These are phyloP conservation scores for Stropharia rugosoannulata DNA, from an alignment of 768 basidiomycete species.

Conservation along the genomic window DNA sequence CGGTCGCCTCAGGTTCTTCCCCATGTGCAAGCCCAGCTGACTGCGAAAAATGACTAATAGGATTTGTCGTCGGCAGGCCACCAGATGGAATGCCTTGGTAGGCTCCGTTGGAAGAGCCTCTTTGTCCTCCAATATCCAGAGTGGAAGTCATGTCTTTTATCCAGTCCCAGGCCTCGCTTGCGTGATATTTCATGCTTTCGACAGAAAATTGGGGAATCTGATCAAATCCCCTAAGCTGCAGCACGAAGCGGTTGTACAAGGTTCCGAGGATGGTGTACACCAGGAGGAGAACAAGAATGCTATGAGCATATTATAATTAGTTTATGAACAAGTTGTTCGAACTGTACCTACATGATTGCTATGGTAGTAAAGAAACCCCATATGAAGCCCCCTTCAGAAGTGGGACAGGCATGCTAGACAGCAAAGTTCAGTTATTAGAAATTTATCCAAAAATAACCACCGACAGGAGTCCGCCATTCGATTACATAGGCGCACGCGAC, in stretches of 20 bases:
- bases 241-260: slow-evolving; percentile 77
- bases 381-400: slow-evolving; percentile 49
- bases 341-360: slow-evolving; percentile 53
- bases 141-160: slow-evolving; percentile 32
- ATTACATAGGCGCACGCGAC: slow-evolving; percentile 75
- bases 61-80: slow-evolving; percentile 28
- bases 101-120: slow-evolving; percentile 5
- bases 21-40: slow-evolving; percentile 17
- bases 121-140: slow-evolving; percentile 21
- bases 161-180: slow-evolving; percentile 42
- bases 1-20: slow-evolving; percentile 18
- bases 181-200: slow-evolving; percentile 51
- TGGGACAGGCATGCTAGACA: slow-evolving; percentile 69
- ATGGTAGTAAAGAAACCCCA: slow-evolving; percentile 56
- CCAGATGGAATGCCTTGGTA: slow-evolving; percentile 18
- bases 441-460: slow-evolving; percentile 17
- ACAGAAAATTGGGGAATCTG: slow-evolving; percentile 67
- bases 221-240: slow-evolving; percentile 68
- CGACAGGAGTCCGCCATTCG: slow-evolving; percentile 82
- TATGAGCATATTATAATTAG: slow-evolving; percentile 22
- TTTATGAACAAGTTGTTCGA: not conserved
- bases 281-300: slow-evolving; percentile 54
- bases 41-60: slow-evolving; percentile 40
- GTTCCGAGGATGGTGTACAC: slow-evolving; percentile 68
- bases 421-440: not conserved